These are phyloP conservation scores for Saraca asoca DNA, from an alignment of 331 rosid genomes.

Conservation along the genomic window DNA sequence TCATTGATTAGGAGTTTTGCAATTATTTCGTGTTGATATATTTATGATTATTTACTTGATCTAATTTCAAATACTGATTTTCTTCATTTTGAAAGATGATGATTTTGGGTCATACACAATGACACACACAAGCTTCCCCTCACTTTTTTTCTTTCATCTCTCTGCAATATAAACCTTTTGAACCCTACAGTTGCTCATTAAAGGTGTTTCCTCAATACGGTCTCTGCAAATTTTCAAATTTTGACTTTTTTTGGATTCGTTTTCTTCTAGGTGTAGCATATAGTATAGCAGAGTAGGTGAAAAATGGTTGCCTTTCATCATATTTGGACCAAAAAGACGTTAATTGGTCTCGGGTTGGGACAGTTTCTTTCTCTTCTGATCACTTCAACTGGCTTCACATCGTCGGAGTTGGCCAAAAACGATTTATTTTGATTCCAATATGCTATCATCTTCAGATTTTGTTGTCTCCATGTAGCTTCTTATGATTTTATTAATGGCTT, in stretches of 20 bases:
- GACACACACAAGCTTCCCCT: too few relatives aligned
- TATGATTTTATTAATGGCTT: background rate
- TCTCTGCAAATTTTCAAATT: conserved; percentile 18
- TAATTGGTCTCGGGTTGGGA: conserved; percentile 75
- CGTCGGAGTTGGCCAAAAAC: conserved; percentile 74
- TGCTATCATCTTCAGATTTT: background rate
- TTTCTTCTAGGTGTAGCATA: conserved; percentile 2
- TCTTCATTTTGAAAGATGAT: too few relatives aligned
- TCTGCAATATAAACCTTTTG: background rate
- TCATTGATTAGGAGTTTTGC: too few relatives aligned
- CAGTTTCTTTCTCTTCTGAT: conserved; percentile 74
- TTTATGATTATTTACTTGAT: too few relatives aligned
- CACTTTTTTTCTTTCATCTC: background rate
- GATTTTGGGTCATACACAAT: background rate
- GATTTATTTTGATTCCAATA: conserved; percentile 40
- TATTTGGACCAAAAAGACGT: conserved; percentile 57
- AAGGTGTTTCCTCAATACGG: conserved; percentile 17
- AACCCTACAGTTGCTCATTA: background rate
- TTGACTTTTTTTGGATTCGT: background rate
- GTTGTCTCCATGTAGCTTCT: background rate
- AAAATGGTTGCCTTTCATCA: conserved; percentile 40
- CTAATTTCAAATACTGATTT: too few relatives aligned
- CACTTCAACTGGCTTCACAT: conserved; percentile 80
- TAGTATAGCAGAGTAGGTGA: background rate
- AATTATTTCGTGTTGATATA: too few relatives aligned